Base-by-base conservation (phyloP, 306 rosid species). In the Casuarina glauca region DNA sequence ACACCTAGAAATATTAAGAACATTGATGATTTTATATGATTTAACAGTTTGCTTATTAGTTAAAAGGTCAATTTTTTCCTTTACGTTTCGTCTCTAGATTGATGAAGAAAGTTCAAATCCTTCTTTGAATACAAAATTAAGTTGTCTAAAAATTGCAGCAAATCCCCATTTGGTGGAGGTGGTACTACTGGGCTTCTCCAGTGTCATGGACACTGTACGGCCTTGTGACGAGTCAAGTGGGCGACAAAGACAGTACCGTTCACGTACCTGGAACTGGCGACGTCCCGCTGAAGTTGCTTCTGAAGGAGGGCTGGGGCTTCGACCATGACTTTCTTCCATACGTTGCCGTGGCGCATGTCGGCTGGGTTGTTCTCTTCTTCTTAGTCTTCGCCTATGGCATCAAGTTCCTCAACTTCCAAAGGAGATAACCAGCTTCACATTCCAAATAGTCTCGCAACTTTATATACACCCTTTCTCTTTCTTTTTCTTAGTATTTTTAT, bases 141-240 rank as follows among this genome's bases (percentile, higher is more conserved):
- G 32, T 42, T 13, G 20, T 16, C 60, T 41, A 16, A 3, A 9
- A 8, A 71, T 76, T 83, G 83, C 90, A 91, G 96, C 85, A 75
- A 53, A 93, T 93, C 70, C 96, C 97, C 0, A 53, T 88, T 43
- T 93, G 97, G 98, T 89, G 98, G 97, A 89, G 94, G 67, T 93
- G 97, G 98, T 89, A 91, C 79, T 88, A 91, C 70, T 91, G 95
- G 98, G 86, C 79, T 2, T 91, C 93, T 9, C 98, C 98, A 2
- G 80, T 87, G 68, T 88, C 98, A 3, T 93, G 98, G 98, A 84
- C 97, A 15, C 77, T 93, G 53, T 89, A 93, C 64, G 98, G 98
- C 6, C 16, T 87, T 11, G 58, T 85, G 32, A 62, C 88, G 38
- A 88, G 95, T 3, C 97, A 93, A 80, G 50, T 89, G 26, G 91